A percentile compares a stretch with the other conserved stretches of the same genome.
phyloP scores from a whole-genome alignment of 306 rosid genomes.

The Aeschynomene evenia region DNA sequence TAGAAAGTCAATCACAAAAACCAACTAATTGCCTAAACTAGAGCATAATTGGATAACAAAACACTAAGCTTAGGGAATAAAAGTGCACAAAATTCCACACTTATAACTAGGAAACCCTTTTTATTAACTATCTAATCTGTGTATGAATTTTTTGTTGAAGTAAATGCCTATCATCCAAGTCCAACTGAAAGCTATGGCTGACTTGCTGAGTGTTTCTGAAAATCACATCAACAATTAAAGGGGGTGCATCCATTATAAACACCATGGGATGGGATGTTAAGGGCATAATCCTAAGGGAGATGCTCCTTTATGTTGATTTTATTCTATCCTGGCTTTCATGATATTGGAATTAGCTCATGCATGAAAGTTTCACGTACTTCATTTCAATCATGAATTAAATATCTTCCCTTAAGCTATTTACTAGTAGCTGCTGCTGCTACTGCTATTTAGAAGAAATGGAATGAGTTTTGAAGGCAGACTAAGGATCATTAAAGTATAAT shows the following conservation, averaged over 20 bases:
- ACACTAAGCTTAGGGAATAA: too few relatives aligned
- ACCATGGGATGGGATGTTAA: neutral
- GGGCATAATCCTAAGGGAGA: neutral
- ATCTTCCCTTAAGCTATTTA: neutral
- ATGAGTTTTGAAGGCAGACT: neutral
- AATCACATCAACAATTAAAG: neutral
- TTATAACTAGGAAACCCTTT: too few relatives aligned
- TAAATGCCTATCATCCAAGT: neutral
- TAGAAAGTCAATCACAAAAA: too few relatives aligned
- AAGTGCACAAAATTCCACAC: too few relatives aligned
- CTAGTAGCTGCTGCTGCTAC: conserved; percentile 3
- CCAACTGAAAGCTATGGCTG: neutral
- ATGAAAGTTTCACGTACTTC: neutral
- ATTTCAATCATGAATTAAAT: neutral
- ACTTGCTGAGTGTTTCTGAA: neutral
- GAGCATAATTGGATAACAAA: too few relatives aligned
- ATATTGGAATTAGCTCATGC: conserved; percentile 5
- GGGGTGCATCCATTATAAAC: neutral
- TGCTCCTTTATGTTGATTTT: neutral
- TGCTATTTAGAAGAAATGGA: neutral
- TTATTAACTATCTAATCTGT: neutral
- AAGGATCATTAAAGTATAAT: neutral
- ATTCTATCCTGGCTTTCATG: neutral
- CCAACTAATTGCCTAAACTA: too few relatives aligned
- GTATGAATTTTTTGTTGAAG: neutral